phyloP scores from a whole-genome alignment of 2,329 filamentous ascomycete genomes.

The Hymenotorrendiella dingleyae region DNA sequence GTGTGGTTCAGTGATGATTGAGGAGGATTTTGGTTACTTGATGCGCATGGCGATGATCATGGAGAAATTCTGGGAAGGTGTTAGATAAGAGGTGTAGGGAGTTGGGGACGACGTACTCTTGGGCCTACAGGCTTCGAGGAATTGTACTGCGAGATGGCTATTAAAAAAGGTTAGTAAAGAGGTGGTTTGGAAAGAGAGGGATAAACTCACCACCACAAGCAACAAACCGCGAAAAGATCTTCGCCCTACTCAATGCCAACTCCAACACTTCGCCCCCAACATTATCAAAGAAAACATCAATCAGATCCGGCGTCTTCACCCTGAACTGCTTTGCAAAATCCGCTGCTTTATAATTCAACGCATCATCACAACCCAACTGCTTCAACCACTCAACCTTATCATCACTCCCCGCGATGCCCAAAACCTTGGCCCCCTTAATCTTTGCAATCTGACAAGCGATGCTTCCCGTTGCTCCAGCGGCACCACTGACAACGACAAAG shows the following conservation, averaged over 20 bases:
- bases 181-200: background rate
- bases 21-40: constrained; percentile 27
- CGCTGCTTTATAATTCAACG: constrained; percentile 62
- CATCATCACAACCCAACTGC: constrained; percentile 61
- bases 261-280: constrained; percentile 68
- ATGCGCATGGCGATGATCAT: constrained; percentile 50
- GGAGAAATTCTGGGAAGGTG: constrained; percentile 38
- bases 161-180: background rate
- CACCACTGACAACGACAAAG: constrained; percentile 71
- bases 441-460: constrained; percentile 75
- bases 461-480: constrained; percentile 71
- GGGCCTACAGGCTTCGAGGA: constrained; percentile 47
- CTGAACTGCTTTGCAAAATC: constrained; percentile 56
- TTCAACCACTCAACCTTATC: constrained; percentile 64
- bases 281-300: constrained; percentile 71
- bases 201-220: constrained; percentile 53
- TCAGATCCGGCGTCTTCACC: constrained; percentile 52
- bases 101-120: constrained; percentile 31
- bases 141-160: constrained; percentile 63
- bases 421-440: constrained; percentile 54
- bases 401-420: constrained; percentile 60
- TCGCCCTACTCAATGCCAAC: constrained; percentile 57
- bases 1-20: background rate
- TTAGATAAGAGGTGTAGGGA: constrained; percentile 7
- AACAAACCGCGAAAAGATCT: constrained; percentile 56